Percentiles rank a stretch among this genome's conserved stretches.
phyloP scores from a whole-genome alignment of 2,329 filamentous ascomycete genomes.

The Bipolaris sorokiniana region DNA sequence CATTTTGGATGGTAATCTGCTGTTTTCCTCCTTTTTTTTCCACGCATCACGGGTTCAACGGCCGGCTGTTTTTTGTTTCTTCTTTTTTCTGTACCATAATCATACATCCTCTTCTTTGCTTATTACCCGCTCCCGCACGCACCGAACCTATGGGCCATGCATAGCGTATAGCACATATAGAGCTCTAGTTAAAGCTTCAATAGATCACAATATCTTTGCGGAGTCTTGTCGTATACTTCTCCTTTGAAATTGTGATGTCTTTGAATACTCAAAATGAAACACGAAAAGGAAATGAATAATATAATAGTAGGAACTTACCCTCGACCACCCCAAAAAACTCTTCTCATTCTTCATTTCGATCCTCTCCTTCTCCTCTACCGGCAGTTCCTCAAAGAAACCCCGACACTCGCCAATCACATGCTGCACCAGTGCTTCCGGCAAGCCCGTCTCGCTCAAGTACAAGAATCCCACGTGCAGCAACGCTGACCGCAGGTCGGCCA shows the following conservation, averaged over 20 bases:
- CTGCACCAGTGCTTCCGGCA: constrained; percentile 66
- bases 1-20: constrained; percentile 3
- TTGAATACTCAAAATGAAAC: background rate
- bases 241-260: too few species aligned
- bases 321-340: constrained; percentile 56
- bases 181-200: too few species aligned
- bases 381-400: constrained; percentile 75
- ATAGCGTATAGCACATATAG: too few species aligned
- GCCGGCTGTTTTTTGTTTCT: background rate
- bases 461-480: constrained; percentile 87
- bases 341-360: constrained; percentile 60
- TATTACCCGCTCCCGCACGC: too few species aligned
- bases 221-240: too few species aligned
- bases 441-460: constrained; percentile 75
- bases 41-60: background rate
- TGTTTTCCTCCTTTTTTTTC: background rate
- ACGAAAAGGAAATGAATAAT: too few species aligned
- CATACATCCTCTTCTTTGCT: too few species aligned
- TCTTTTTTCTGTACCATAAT: constrained; percentile 12
- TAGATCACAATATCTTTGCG: too few species aligned
- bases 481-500: constrained; percentile 73
- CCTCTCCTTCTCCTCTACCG: constrained; percentile 73
- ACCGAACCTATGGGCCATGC: too few species aligned
- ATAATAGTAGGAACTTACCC: too few species aligned
- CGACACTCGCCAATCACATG: constrained; percentile 71